phyloP scores from a whole-genome alignment of 2,329 filamentous ascomycete genomes.

The Akanthomyces muscarius region DNA sequence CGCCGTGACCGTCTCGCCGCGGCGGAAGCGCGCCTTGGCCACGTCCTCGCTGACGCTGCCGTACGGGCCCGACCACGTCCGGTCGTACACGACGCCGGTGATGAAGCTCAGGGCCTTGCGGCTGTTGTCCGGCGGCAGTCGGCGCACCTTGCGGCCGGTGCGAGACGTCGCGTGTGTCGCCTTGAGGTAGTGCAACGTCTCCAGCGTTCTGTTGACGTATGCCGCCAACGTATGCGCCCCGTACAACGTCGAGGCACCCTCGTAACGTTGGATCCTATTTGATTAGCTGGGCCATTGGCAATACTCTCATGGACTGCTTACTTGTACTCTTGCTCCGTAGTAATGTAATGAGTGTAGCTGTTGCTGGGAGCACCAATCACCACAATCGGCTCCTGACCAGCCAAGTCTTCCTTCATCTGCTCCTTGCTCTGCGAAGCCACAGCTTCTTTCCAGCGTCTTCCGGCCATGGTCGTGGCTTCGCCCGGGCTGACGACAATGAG shows the following conservation, averaged over 20 bases:
- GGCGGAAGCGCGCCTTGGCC: constrained; percentile 41
- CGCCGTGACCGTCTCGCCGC: constrained; percentile 58
- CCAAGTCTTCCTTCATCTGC: constrained; percentile 39
- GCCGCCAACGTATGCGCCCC: constrained; percentile 80
- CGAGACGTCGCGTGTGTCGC: constrained; percentile 35
- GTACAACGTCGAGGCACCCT: constrained; percentile 84
- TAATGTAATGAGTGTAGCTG: constrained; percentile 76
- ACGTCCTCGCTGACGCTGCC: constrained; percentile 61
- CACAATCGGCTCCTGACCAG: constrained; percentile 56
- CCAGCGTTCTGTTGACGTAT: constrained; percentile 75
- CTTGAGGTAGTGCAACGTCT: constrained; percentile 63
- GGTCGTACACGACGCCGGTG: constrained; percentile 70
- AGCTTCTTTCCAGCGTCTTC: constrained; percentile 76
- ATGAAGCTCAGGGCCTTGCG: constrained; percentile 75
- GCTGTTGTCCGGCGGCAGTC: constrained; percentile 71
- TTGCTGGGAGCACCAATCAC: constrained; percentile 86
- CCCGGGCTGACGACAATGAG: constrained; percentile 81
- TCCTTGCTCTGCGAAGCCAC: constrained; percentile 49
- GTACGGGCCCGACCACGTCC: constrained; percentile 59
- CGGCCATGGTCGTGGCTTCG: constrained; percentile 89
- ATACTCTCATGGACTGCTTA: constrained; percentile 22
- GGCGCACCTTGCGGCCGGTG: constrained; percentile 39
- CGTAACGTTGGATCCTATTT: constrained; percentile 71
- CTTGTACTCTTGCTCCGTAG: constrained; percentile 62
- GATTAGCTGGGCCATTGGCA: constrained; percentile 17